Evolutionary conservation across 495 filamentous ascomycete genomes (phyloP).

Genomic region (Penicillium daleae): DNA sequence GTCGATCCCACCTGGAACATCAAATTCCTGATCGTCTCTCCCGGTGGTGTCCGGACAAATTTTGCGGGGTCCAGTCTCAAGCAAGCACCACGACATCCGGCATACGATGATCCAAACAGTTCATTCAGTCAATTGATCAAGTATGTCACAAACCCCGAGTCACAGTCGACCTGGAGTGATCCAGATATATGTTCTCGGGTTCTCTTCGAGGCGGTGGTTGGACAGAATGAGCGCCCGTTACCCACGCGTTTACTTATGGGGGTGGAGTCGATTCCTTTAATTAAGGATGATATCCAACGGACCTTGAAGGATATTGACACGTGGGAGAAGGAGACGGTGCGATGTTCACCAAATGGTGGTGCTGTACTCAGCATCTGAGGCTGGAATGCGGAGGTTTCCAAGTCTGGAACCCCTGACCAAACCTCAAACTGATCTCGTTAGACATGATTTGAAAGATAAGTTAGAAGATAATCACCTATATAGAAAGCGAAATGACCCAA

Average conservation of each 20-base stretch:
- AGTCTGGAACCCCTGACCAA: too few species aligned
- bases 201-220: constrained; percentile 26
- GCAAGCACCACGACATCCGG: constrained; percentile 21
- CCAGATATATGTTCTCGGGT: constrained; percentile 29
- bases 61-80: constrained; percentile 24
- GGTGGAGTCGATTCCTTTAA: constrained; percentile 24
- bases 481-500: too few species aligned
- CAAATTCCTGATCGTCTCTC: constrained; percentile 27
- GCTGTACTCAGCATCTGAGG: constrained; percentile 1
- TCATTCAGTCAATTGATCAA: constrained; percentile 22
- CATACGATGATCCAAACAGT: constrained; percentile 22
- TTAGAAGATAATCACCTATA: too few species aligned
- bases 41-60: constrained; percentile 31
- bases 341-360: constrained; percentile 19
- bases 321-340: constrained; percentile 26
- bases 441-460: too few species aligned
- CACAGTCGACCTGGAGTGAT: constrained; percentile 26
- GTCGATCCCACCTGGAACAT: constrained; percentile 53
- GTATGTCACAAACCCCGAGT: constrained; percentile 20
- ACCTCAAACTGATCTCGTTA: too few species aligned
- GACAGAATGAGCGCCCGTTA: neutral
- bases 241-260: constrained; percentile 30
- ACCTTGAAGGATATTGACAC: constrained; percentile 1
- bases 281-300: constrained; percentile 23
- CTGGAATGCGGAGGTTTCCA: neutral